Evolutionary conservation across 305 asterid genomes (phyloP), one percentile per base, ranked within the genome.

Genomic region (Withania somnifera): DNA sequence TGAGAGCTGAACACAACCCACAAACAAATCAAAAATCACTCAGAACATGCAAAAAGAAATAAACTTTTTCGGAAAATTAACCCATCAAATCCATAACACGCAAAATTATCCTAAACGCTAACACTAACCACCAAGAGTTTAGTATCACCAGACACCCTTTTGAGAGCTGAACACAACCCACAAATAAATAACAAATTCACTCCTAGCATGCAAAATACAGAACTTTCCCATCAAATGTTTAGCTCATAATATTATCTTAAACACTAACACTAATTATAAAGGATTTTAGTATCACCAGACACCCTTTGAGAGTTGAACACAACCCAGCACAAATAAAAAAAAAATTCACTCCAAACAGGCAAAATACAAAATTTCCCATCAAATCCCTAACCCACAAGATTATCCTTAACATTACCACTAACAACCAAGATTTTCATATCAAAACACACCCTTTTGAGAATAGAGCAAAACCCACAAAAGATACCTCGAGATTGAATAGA

Each of bases 401-500:
- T 17, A 15, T 53, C 60, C 73, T 64, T 11, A 7, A 17, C 17
- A 34, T 17, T 66, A 80, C 77, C 57, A 54, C 54, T 57, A 53
- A n/a, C 20, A 17, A 76, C 17, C 79, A 57, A 69, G 73, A 28
- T 78, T 82, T 85, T 77, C n/a, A 5, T 57, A 58, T 64, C 28
- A 58, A 56, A 40, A 80, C 7, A 82, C 30, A 81, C 68, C 30
- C 76, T 82, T 68, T 77, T 66, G 57, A 30, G 61, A 54, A 20
- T 1, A n/a, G 1, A 54, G 61, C 61, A 54, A 10, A 54, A 19
- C 61, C 26, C 13, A 54, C 28, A 54, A 0, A 0, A 53, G n/a
- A 50, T 87, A 97, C 99, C 99, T 97, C 98, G 84, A 97, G 99
- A 91, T 94, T 97, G 92, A 97, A 97, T 82, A 97, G 98, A 88